Percentiles rank a stretch among this genome's conserved stretches.
phyloP scores from a whole-genome alignment of 1,284 basidiomycete genomes.

The Inonotus obliquus region DNA sequence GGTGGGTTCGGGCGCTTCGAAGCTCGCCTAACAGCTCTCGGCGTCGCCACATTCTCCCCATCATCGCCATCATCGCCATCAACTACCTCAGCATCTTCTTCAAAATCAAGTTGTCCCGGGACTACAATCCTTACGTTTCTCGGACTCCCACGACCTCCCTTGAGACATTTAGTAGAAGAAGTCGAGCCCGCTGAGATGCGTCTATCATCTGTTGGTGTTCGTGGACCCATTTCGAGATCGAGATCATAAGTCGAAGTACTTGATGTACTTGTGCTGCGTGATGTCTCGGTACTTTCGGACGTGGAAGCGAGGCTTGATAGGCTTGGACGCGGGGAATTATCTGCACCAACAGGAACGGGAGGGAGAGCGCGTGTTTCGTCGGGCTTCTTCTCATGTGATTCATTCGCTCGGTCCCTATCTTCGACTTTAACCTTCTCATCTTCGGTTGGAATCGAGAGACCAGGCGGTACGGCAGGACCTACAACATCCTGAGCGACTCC shows the following conservation, averaged over 20 bases:
- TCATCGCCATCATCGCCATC: neutral
- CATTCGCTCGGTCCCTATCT: neutral
- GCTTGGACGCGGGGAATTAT: conserved; percentile 8
- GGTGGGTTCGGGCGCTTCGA: conserved; percentile 5
- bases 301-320: conserved; percentile 3
- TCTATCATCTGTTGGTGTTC: conserved; percentile 8
- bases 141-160: neutral
- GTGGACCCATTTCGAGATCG: neutral
- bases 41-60: neutral
- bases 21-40: neutral
- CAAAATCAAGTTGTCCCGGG: neutral
- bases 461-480: neutral
- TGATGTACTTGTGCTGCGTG: neutral
- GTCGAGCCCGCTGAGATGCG: neutral
- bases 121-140: neutral
- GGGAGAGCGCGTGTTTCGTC: neutral
- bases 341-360: neutral
- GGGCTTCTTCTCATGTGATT: neutral
- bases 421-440: neutral
- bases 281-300: neutral
- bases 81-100: neutral
- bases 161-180: neutral
- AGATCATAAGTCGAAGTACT: neutral
- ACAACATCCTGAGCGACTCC: neutral
- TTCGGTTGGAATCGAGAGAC: neutral